These are phyloP conservation scores for Pseudocercospora pini-densiflorae DNA, from an alignment of 2,329 filamentous ascomycete genomes.

Conservation along the genomic window DNA sequence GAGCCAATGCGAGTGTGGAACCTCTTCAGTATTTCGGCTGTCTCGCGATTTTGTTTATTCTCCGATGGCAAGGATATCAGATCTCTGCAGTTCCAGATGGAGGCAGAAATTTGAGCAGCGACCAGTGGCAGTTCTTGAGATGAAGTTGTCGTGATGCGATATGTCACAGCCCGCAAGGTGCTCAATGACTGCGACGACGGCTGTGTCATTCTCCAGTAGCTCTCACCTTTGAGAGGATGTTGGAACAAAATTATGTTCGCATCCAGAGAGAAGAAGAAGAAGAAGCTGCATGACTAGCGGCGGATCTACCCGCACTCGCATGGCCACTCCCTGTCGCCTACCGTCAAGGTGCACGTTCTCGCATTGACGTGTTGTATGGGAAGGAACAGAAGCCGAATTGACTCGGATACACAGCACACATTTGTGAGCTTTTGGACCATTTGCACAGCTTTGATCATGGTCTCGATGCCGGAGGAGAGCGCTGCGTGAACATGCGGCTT, in stretches of 20 bases:
- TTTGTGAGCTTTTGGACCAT: neutral
- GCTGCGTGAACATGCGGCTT: constrained; percentile 22
- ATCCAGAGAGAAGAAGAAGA: neutral
- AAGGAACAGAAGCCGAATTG: neutral
- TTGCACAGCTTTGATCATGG: neutral
- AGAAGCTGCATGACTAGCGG: constrained; percentile 4
- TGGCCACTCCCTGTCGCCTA: neutral
- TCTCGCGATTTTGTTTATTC: constrained; percentile 65
- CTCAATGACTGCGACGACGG: constrained; percentile 41
- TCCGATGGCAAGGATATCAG: constrained; percentile 66
- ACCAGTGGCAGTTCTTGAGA: constrained; percentile 74
- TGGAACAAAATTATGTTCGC: neutral
- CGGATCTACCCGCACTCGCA: constrained; percentile 6
- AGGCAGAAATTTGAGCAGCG: constrained; percentile 68
- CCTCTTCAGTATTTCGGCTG: constrained; percentile 75
- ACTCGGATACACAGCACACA: neutral
- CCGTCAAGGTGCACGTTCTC: neutral
- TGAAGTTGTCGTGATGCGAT: constrained; percentile 72
- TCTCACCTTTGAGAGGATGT: neutral
- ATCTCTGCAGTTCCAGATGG: constrained; percentile 58
- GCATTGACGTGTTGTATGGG: neutral
- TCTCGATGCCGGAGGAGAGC: neutral
- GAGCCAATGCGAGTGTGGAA: constrained; percentile 78
- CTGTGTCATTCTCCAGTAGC: constrained; percentile 15
- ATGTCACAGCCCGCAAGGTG: constrained; percentile 65